Evolutionary conservation across 2,329 filamentous ascomycete species (phyloP), one percentile per base, ranked within the genome.

Genomic region (Aspergillus spinulosporus): DNA sequence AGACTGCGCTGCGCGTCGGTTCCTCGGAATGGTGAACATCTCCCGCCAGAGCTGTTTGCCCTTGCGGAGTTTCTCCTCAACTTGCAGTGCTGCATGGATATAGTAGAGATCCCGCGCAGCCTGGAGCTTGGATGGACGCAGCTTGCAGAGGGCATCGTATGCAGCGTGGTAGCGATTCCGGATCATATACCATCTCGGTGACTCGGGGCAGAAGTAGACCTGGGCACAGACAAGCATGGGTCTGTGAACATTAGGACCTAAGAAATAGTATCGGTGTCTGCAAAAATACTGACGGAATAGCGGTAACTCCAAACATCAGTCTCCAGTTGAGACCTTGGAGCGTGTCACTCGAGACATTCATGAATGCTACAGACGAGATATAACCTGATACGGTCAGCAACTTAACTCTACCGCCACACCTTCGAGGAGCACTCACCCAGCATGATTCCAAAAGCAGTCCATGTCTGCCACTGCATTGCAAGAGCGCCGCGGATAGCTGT

Each of bases 281-380:
- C 1, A 21, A 14, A 42, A 12, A 32, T 6, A 21, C 50, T 21
- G 37, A 52, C 44, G 83, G 83, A 1, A 88, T 77, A 61, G 88
- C 81, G 6, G 87, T 86, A 5, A 84, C 88, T 2, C 81, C 85
- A 66, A 90, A 81, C 84, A 88, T 88, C 32, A 89, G 74, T 37
- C 87, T 81, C 87, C 87, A 89, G 61, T 85, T 74, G 28, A 81
- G 77, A 26, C 85, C 83, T 2, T 54, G n/a, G 3, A 52, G 34
- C 2, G 9, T 37, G 11, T 39, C 50, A 1, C 21, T 39, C 1
- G 67, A 61, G 8, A 75, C 59, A n/a, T 66, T 62, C 65, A 73
- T 72, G 58, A 80, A 79, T 6, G 76, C 77, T 14, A 80, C 75
- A 6, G 76, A 77, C 64, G 78, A 76, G 56, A 78, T 77, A 61